Base-by-base conservation (phyloP, 345 rosid species). In the Euphorbia peplus region DNA sequence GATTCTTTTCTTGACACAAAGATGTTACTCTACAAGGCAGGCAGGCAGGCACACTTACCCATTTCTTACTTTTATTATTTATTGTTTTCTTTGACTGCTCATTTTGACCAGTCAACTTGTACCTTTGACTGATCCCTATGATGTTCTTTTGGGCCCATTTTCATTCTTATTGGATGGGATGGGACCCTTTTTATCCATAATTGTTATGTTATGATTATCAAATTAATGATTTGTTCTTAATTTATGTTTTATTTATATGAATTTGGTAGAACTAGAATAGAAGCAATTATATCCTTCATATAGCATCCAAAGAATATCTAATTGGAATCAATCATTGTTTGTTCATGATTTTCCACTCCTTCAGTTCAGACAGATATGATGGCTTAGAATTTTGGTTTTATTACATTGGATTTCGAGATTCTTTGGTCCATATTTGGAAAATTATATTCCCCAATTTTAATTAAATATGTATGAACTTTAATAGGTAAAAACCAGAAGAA, bases 1-100 rank as follows among this genome's bases (percentile, higher is more conserved):
- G 76, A 80, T 87, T 81, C 88, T 85, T 87, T 85, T 75, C 88
- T 85, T 79, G 14, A 37, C 76, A 69, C 14, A 69, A 44, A 80
- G 77, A 66, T 71, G 82, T 74, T 77, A 78, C 83, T 77, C 39
- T 64, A 4, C 44, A 60, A 55, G 63, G 11, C 18, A 22, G 78
- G 73, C 83, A 55, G 63, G 11, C 18, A 22, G 78, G 73, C 83
- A 79, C 87, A 75, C 70, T 77, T 73, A 68, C 74, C 76, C 54
- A 80, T 35, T 29, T 15, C 69, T 29, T 0, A 44, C 66, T 70
- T 65, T 68, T 70, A 75, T 61, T 52, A 24, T 61, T 70, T 73
- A 76, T 47, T 63, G 52, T 61, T 63, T 79, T 42, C 57, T 74
- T 80, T 78, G 83, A 81, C 83, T 70, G 74, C 0, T 57, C 24